Conservation (phyloP, 2,329 filamentous ascomycete genomes). For the Xylariomycetidae sp. region DNA sequence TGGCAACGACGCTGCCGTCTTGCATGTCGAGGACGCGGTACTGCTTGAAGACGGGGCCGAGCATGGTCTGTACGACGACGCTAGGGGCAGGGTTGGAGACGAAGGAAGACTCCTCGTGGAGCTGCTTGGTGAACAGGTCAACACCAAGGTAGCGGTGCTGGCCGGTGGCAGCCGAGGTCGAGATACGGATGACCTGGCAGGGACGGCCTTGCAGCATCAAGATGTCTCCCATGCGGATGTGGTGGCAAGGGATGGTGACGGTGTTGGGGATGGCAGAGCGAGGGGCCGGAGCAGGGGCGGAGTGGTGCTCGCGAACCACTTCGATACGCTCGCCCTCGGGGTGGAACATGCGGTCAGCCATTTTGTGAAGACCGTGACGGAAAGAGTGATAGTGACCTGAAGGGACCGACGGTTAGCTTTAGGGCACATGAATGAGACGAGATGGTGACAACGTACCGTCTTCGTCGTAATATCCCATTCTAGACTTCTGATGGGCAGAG, state of each 20-base stretch:
- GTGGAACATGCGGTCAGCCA: conserved; percentile 51
- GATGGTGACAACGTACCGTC: conserved; percentile 41
- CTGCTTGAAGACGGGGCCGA: conserved; percentile 99
- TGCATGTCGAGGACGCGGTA: conserved; percentile 98
- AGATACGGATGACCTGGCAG: conserved; percentile 99
- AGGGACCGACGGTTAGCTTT: conserved; percentile 10
- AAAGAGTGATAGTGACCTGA: conserved; percentile 56
- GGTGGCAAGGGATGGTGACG: conserved; percentile 98
- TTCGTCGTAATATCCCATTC: conserved; percentile 65
- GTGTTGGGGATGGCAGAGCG: conserved; percentile 61
- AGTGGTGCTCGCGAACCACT: conserved; percentile 41
- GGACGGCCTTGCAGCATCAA: conserved; percentile 97
- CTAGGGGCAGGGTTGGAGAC: conserved; percentile 95
- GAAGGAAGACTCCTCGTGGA: conserved; percentile 98
- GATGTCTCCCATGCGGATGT: conserved; percentile 98
- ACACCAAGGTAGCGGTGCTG: conserved; percentile 99
- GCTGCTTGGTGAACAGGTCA: conserved; percentile 99
- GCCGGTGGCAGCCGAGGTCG: conserved; percentile 92
- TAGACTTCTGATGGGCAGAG: conserved; percentile 41
- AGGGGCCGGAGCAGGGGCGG: conserved; percentile 27
- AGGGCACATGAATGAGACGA: neutral
- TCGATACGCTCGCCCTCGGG: conserved; percentile 44
- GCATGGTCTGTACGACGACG: conserved; percentile 98
- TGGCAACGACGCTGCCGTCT: conserved; percentile 80
- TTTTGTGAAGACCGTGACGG: conserved; percentile 52